Percentiles rank a stretch among this genome's conserved stretches.
phyloP scores from a whole-genome alignment of 2,329 filamentous ascomycete genomes.

The Colletotrichum magnum region DNA sequence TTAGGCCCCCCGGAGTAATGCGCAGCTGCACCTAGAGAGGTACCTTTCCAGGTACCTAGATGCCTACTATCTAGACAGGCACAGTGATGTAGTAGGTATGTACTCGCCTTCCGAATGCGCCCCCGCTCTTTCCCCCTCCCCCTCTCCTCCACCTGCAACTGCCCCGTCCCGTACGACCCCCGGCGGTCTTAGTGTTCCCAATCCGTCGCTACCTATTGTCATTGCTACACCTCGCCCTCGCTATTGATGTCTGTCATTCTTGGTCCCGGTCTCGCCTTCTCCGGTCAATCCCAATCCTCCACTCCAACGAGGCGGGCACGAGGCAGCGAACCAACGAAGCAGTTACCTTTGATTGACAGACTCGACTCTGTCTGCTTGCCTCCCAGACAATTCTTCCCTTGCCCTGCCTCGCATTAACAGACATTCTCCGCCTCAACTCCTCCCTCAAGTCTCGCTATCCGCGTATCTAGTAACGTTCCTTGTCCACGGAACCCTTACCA shows the following conservation, averaged over 20 bases:
- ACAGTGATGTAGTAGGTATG: too few species aligned
- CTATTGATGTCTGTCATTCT: constrained; percentile 12
- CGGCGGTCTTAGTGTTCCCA: neutral
- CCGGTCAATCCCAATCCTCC: constrained; percentile 20
- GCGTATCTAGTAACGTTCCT: neutral
- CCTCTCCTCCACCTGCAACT: constrained; percentile 14
- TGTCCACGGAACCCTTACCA: neutral
- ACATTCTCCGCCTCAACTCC: neutral
- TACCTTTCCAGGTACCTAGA: neutral
- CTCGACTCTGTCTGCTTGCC: neutral
- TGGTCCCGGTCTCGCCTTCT: constrained; percentile 22
- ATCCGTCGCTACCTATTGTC: too few species aligned
- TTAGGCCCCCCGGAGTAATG: neutral
- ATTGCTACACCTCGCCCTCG: constrained; percentile 9
- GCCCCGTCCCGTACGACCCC: constrained; percentile 14
- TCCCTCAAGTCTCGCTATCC: too few species aligned
- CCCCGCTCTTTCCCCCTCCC: too few species aligned
- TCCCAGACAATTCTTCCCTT: neutral
- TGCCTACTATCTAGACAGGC: neutral
- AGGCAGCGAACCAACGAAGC: constrained; percentile 2
- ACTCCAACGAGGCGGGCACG: constrained; percentile 27
- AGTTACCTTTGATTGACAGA: neutral
- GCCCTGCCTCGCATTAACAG: neutral
- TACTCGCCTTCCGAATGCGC: too few species aligned
- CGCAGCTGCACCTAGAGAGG: neutral